Conservation (phyloP, 352 stramenopile genomes). For the Halophytophthora polymorphica region DNA sequence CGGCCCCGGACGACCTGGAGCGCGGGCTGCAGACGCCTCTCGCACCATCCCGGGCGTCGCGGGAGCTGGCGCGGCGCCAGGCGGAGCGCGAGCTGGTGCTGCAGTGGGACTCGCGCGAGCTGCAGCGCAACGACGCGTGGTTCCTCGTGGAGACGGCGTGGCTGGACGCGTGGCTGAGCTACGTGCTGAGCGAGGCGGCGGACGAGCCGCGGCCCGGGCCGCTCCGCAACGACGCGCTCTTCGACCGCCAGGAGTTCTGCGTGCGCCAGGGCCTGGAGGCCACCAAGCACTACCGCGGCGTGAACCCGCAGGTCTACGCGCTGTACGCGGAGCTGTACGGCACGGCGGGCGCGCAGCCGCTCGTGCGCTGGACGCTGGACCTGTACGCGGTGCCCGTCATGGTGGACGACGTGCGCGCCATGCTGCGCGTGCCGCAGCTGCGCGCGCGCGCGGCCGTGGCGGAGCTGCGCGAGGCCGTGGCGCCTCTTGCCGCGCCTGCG, state of each 20-base stretch:
- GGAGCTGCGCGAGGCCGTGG: slow-evolving; percentile 61
- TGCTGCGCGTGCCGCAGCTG: slow-evolving; percentile 62
- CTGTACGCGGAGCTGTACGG: slow-evolving; percentile 78
- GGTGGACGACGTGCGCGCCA: no score
- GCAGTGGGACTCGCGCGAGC: slow-evolving; percentile 57
- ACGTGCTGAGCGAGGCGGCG: slow-evolving; percentile 67
- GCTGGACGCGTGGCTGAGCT: slow-evolving; percentile 81
- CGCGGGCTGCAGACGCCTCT: slow-evolving; percentile 7
- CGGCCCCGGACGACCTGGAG: slow-evolving; percentile 30
- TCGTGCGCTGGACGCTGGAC: slow-evolving; percentile 72
- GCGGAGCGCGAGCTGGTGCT: slow-evolving; percentile 67
- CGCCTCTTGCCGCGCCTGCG: slow-evolving; percentile 18
- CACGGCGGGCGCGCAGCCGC: slow-evolving; percentile 55
- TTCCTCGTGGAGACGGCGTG: slow-evolving; percentile 76
- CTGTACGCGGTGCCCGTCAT: slow-evolving; percentile 78
- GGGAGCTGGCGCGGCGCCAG: slow-evolving; percentile 10
- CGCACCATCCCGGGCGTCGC: no score
- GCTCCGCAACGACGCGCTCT: slow-evolving; percentile 71
- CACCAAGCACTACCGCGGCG: slow-evolving; percentile 74
- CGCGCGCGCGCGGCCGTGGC: slow-evolving; percentile 60
- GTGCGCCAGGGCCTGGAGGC: slow-evolving; percentile 52
- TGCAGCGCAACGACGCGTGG: slow-evolving; percentile 70
- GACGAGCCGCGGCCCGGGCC: slow-evolving; percentile 51
- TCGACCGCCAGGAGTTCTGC: slow-evolving; percentile 66
- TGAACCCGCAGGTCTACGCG: slow-evolving; percentile 77